A percentile compares a stretch with the other conserved stretches of the same genome.
These are phyloP conservation scores for Butyriboletus loyo DNA, from an alignment of 768 basidiomycete species.

Conservation along the genomic window DNA sequence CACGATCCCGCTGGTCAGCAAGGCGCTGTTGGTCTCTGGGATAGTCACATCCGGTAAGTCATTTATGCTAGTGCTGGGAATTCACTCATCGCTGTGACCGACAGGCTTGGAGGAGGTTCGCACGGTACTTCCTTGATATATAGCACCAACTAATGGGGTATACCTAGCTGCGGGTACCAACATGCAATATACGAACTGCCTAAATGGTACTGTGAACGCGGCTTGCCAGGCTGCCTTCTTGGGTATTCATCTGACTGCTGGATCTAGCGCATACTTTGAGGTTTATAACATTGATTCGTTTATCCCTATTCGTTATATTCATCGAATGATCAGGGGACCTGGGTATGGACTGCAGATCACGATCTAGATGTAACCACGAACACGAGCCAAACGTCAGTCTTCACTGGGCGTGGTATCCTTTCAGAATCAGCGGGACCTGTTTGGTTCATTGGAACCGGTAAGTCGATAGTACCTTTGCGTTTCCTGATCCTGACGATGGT, in stretches of 20 bases:
- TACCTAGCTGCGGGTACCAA: slow-evolving; percentile 50
- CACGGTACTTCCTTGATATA: not conserved
- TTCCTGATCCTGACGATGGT: not conserved
- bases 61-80: not conserved
- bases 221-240: slow-evolving; percentile 65
- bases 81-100: not conserved
- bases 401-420: slow-evolving; percentile 66
- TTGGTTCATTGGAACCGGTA: slow-evolving; percentile 71
- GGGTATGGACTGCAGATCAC: slow-evolving; percentile 84
- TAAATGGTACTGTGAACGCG: slow-evolving; percentile 37
- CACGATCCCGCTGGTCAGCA: slow-evolving; percentile 50
- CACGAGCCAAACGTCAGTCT: slow-evolving; percentile 52
- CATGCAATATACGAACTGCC: slow-evolving; percentile 43
- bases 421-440: slow-evolving; percentile 76
- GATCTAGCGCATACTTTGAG: slow-evolving; percentile 60
- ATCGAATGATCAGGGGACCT: slow-evolving; percentile 48
- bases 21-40: slow-evolving; percentile 54
- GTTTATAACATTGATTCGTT: slow-evolving; percentile 27
- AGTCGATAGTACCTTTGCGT: not conserved
- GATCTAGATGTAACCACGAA: slow-evolving; percentile 45
- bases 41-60: slow-evolving; percentile 38
- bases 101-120: slow-evolving; percentile 29
- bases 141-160: not conserved
- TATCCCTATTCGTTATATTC: not conserved
- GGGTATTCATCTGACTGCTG: slow-evolving; percentile 54